Evolutionary conservation across 108 stramenopile species (phyloP).

Genomic region (Seminavis robusta): DNA sequence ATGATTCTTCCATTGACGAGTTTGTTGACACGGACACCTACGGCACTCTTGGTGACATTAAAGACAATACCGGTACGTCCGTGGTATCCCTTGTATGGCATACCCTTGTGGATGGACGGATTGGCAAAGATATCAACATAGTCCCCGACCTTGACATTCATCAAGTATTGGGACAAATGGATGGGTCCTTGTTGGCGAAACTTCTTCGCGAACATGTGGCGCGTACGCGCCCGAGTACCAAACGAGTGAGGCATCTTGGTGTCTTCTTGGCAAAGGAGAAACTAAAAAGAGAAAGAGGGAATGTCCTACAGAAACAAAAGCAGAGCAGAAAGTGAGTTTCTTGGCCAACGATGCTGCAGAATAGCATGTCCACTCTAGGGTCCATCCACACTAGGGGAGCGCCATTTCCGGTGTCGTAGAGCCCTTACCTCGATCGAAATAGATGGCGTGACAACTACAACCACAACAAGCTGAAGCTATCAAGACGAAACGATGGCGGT

Average conservation of each 20-base stretch:
- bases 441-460: too few relatives aligned
- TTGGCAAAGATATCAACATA: constrained; percentile 99
- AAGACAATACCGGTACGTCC: constrained; percentile 99
- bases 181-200: constrained; percentile 92
- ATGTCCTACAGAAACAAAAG: too few relatives aligned
- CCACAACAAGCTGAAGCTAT: too few relatives aligned
- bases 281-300: constrained; percentile 9
- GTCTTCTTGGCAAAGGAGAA: neutral
- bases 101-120: constrained; percentile 98
- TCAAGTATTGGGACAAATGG: constrained; percentile 88
- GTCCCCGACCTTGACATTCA: constrained; percentile 94
- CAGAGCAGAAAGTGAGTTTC: neutral
- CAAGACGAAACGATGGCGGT: too few relatives aligned
- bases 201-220: constrained; percentile 98
- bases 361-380: too few relatives aligned
- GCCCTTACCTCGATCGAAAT: too few relatives aligned
- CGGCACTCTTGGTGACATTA: constrained; percentile 96
- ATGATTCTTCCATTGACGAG: constrained; percentile 96
- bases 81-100: constrained; percentile 99
- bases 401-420: too few relatives aligned
- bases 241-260: constrained; percentile 98
- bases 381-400: too few relatives aligned
- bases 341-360: too few relatives aligned
- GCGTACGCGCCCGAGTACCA: constrained; percentile 97
- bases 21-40: constrained; percentile 99